Percentiles rank a stretch among this genome's conserved stretches.
phyloP scores from a whole-genome alignment of 2,329 filamentous ascomycete species.

The Aspergillus aculeatus region DNA sequence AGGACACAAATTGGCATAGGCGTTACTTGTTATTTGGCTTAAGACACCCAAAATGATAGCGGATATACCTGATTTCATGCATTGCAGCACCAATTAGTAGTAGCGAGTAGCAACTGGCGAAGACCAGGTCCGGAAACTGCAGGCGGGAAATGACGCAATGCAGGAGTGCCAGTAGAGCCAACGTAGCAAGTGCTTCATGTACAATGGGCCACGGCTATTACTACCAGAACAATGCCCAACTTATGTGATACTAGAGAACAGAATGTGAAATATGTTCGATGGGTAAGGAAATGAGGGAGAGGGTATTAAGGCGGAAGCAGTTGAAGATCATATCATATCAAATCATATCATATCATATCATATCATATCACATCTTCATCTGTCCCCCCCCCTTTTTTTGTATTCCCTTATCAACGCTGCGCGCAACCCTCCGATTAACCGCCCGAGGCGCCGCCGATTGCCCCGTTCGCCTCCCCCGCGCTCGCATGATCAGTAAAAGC shows the following conservation, averaged over 20 bases:
- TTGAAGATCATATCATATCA: neutral
- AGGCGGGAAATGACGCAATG: conserved; percentile 5
- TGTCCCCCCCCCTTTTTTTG: neutral
- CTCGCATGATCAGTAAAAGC: conserved; percentile 36
- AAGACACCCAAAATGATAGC: neutral
- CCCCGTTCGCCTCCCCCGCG: conserved; percentile 35
- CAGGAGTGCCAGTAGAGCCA: conserved; percentile 1
- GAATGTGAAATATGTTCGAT: neutral
- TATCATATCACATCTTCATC: neutral
- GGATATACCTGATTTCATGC: neutral
- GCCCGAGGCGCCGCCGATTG: conserved; percentile 23
- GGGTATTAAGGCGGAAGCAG: too few species aligned
- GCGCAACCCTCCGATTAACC: conserved; percentile 1
- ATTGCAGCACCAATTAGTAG: neutral
- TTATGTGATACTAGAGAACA: neutral
- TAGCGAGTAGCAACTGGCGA: neutral
- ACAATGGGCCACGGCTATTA: too few species aligned
- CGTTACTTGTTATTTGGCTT: conserved; percentile 8
- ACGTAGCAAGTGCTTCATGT: neutral
- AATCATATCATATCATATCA: neutral
- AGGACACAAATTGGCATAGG: conserved; percentile 6
- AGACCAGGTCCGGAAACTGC: neutral
- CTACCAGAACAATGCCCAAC: neutral
- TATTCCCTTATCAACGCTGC: neutral
- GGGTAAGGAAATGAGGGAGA: neutral